Percentiles rank a stretch among this genome's conserved stretches.
Evolutionary conservation across 129 eudicot genomes (phyloP).

Genomic region (Erigeron canadensis): DNA sequence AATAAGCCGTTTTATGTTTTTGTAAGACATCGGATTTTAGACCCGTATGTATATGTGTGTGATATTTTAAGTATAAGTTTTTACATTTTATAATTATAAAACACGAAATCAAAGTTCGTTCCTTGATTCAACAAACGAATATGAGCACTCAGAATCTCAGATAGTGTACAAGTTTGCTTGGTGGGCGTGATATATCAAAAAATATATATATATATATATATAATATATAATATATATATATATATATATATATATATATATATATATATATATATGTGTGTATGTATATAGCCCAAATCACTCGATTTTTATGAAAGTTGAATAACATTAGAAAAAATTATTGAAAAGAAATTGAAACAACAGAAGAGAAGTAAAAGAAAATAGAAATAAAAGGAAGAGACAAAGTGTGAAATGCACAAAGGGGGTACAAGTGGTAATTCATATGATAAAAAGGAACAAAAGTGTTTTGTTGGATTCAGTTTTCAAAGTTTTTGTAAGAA

Average conservation of each 20-base stretch:
- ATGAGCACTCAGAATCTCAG: too few species aligned
- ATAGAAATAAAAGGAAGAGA: slow-evolving; percentile 25
- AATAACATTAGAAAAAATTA: background rate
- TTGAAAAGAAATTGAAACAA: background rate
- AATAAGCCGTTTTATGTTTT: too few species aligned
- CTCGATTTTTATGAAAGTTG: background rate
- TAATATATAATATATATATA: background rate
- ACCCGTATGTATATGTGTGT: too few species aligned
- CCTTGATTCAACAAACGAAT: too few species aligned
- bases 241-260: too few species aligned
- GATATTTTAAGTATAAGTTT: too few species aligned
- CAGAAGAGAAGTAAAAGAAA: background rate
- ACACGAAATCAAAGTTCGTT: too few species aligned
- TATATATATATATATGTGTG: too few species aligned
- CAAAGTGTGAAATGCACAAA: slow-evolving; percentile 7
- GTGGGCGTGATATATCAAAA: too few species aligned
- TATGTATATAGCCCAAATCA: background rate
- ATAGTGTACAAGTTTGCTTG: too few species aligned
- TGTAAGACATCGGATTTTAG: too few species aligned
- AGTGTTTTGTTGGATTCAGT: slow-evolving; percentile 34
- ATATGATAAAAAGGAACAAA: slow-evolving; percentile 29
- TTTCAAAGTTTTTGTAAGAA: slow-evolving; percentile 34
- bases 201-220: background rate
- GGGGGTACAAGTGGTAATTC: slow-evolving; percentile 35
- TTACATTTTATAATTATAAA: too few species aligned